A percentile compares a stretch with the other conserved stretches of the same genome.
These are phyloP conservation scores for Cercophora scortea DNA, from an alignment of 495 filamentous ascomycete genomes.

Conservation along the genomic window DNA sequence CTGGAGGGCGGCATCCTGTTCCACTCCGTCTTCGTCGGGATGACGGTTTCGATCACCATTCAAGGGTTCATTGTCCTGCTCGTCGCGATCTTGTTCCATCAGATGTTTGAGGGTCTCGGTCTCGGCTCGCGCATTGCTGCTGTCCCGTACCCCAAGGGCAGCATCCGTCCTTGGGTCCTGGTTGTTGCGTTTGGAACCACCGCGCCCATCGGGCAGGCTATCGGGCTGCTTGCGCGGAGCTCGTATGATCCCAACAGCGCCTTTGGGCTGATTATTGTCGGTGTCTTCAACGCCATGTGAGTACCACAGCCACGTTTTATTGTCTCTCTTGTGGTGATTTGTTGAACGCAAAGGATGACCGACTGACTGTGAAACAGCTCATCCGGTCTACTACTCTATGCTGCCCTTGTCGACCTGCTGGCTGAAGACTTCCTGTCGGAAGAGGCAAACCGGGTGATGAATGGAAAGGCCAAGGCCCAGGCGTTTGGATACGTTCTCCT, in stretches of 20 bases:
- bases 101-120: slow-evolving; percentile 64
- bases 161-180: slow-evolving; percentile 53
- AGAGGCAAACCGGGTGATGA: slow-evolving; percentile 35
- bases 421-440: slow-evolving; percentile 58
- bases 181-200: slow-evolving; percentile 55
- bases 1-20: slow-evolving; percentile 51
- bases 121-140: slow-evolving; percentile 56
- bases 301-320: slow-evolving; percentile 6
- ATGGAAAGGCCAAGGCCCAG: slow-evolving; percentile 33
- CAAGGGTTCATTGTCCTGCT: slow-evolving; percentile 60
- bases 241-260: slow-evolving; percentile 58
- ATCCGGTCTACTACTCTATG: slow-evolving; percentile 53
- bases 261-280: slow-evolving; percentile 58
- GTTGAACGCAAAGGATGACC: neutral
- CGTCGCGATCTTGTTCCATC: slow-evolving; percentile 61
- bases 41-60: slow-evolving; percentile 58
- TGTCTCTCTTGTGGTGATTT: neutral
- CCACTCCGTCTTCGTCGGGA: slow-evolving; percentile 59
- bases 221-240: slow-evolving; percentile 48
- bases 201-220: slow-evolving; percentile 51
- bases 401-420: slow-evolving; percentile 53
- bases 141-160: slow-evolving; percentile 40
- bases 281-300: slow-evolving; percentile 61
- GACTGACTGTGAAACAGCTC: slow-evolving; percentile 25
- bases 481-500: slow-evolving; percentile 36